Percentiles rank a stretch among this genome's conserved stretches.
phyloP scores from a whole-genome alignment of 805 yeast species.

The Kuraishia ogatae region DNA sequence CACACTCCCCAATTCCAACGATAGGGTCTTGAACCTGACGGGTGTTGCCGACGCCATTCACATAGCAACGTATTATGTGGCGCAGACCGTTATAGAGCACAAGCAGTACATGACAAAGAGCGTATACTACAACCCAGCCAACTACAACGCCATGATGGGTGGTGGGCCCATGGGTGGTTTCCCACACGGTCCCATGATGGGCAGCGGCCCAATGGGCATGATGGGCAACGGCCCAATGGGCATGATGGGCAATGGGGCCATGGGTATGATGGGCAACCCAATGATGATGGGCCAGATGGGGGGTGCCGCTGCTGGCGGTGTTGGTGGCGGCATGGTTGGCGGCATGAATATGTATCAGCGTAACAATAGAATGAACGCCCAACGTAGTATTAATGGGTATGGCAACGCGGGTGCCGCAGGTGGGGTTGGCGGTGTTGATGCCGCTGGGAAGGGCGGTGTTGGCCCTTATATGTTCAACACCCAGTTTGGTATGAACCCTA shows the following conservation, averaged over 20 bases:
- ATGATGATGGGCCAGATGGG: slow-evolving; percentile 14
- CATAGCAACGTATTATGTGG: slow-evolving; percentile 69
- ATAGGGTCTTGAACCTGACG: slow-evolving; percentile 56
- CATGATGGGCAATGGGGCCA: slow-evolving; percentile 3
- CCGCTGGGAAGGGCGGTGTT: background rate
- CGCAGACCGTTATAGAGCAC: slow-evolving; percentile 58
- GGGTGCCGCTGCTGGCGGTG: slow-evolving; percentile 7
- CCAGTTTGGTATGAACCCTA: background rate
- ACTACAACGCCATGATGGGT: slow-evolving; percentile 11
- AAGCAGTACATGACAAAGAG: slow-evolving; percentile 49
- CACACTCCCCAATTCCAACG: slow-evolving; percentile 68
- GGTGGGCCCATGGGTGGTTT: slow-evolving; percentile 7
- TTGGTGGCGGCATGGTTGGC: slow-evolving; percentile 1
- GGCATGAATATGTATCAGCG: background rate
- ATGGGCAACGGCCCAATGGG: slow-evolving; percentile 5
- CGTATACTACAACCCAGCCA: slow-evolving; percentile 52
- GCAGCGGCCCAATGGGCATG: slow-evolving; percentile 11
- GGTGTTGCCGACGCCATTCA: slow-evolving; percentile 88
- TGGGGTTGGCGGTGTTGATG: no score
- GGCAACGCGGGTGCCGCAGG: no score
- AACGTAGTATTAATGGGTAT: background rate
- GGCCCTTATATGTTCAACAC: background rate
- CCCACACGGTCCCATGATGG: background rate
- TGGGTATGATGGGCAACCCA: slow-evolving; percentile 10
- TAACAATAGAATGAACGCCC: background rate